These are phyloP conservation scores for Gillenia trifoliata DNA, from an alignment of 306 rosid genomes.

Conservation along the genomic window DNA sequence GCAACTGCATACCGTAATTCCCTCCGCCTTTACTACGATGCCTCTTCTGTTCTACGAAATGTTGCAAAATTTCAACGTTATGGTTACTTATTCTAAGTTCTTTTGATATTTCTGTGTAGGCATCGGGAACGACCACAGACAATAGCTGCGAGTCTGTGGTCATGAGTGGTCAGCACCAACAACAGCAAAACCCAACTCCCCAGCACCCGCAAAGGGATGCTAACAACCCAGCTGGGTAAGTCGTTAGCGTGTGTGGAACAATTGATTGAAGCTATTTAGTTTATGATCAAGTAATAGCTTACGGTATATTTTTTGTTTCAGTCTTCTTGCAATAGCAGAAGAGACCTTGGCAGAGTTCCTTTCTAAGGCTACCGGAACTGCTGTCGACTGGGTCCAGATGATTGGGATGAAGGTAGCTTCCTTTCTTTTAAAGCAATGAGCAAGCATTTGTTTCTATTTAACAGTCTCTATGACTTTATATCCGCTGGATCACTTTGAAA, in stretches of 20 bases:
- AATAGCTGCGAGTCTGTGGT: slow-evolving; percentile 99
- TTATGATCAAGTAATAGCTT: neutral
- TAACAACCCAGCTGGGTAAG: slow-evolving; percentile 98
- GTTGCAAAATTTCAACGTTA: neutral
- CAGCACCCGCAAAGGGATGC: slow-evolving; percentile 92
- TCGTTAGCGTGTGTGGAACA: neutral
- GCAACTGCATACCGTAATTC: slow-evolving; percentile 70
- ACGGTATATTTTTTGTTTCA: neutral
- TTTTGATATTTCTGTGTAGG: slow-evolving; percentile 30
- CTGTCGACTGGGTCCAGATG: slow-evolving; percentile 99
- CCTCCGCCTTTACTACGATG: neutral
- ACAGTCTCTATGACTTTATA: neutral
- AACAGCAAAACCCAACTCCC: slow-evolving; percentile 93
- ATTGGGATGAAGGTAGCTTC: slow-evolving; percentile 96
- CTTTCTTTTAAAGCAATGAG: neutral
- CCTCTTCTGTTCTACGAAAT: neutral
- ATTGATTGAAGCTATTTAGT: neutral
- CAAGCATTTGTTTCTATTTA: neutral
- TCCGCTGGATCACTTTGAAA: neutral
- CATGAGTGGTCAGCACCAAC: slow-evolving; percentile 96
- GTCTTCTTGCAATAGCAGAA: slow-evolving; percentile 96
- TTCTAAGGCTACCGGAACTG: slow-evolving; percentile 99
- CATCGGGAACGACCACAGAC: slow-evolving; percentile 87
- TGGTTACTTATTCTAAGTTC: neutral
- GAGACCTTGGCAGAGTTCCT: slow-evolving; percentile 99